phyloP scores from a whole-genome alignment of 345 rosid species.

The Pistacia atlantica region DNA sequence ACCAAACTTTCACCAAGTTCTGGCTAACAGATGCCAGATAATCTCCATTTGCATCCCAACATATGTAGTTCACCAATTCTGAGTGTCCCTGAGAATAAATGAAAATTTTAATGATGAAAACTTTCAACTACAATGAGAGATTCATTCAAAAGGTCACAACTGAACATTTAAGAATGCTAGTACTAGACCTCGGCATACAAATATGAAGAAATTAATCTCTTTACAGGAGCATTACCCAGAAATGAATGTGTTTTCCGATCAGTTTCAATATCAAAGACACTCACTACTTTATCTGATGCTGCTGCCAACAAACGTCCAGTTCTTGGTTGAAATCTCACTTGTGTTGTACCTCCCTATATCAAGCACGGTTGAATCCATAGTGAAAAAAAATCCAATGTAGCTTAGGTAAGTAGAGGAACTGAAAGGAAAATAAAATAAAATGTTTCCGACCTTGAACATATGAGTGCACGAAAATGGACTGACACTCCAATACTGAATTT shows the following conservation, averaged over 20 bases:
- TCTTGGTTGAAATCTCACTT: constrained; percentile 73
- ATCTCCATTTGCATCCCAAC: constrained; percentile 70
- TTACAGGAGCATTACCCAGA: constrained; percentile 46
- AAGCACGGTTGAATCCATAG: background rate
- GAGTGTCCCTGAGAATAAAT: constrained; percentile 49
- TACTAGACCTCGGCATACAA: background rate
- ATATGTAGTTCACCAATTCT: constrained; percentile 55
- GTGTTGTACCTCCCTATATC: constrained; percentile 54
- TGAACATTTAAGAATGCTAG: constrained; percentile 2
- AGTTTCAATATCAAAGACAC: constrained; percentile 62
- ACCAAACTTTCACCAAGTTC: constrained; percentile 68
- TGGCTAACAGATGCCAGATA: constrained; percentile 68
- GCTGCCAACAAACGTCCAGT: constrained; percentile 64
- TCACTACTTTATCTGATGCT: constrained; percentile 60
- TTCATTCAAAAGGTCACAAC: background rate
- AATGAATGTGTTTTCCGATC: constrained; percentile 44
- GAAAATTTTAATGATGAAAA: background rate
- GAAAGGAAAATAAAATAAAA: background rate
- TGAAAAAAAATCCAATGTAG: background rate
- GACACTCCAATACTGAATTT: constrained; percentile 56
- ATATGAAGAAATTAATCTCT: background rate
- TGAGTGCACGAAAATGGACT: constrained; percentile 47
- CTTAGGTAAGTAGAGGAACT: background rate
- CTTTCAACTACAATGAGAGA: background rate
- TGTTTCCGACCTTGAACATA: constrained; percentile 46